Evolutionary conservation across 805 yeast species (phyloP).

Genomic region (Yarrowia keelungensis): DNA sequence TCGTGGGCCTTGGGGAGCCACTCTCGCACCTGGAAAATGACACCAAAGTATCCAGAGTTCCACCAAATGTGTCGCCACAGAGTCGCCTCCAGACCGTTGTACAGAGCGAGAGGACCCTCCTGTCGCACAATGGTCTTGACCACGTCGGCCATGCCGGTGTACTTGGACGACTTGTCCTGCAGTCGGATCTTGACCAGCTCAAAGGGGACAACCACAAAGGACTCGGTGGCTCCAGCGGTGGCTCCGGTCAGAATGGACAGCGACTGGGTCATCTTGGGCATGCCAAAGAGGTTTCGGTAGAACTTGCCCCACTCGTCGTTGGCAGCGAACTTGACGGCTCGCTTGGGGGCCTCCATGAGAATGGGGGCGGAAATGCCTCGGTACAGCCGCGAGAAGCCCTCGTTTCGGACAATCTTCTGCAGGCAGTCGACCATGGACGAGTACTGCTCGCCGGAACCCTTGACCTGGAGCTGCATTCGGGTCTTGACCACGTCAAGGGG

Average conservation of each 20-base stretch:
- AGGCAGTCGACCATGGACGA: conserved; percentile 85
- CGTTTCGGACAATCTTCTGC: conserved; percentile 79
- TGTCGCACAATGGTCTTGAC: conserved; percentile 70
- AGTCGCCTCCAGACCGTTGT: conserved; percentile 96
- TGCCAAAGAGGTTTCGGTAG: conserved; percentile 74
- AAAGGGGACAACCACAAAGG: conserved; percentile 97
- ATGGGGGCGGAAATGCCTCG: conserved; percentile 96
- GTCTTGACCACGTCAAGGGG: conserved; percentile 98
- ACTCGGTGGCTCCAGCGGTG: conserved; percentile 96
- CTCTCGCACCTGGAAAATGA: conserved; percentile 83
- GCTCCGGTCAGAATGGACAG: conserved; percentile 94
- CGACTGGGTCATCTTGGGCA: conserved; percentile 74
- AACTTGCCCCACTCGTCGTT: conserved; percentile 95
- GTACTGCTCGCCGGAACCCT: conserved; percentile 65
- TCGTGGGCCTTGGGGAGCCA: conserved; percentile 79
- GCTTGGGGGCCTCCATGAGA: conserved; percentile 98
- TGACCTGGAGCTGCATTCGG: conserved; percentile 86
- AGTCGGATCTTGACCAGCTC: conserved; percentile 94
- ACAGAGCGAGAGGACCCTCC: conserved; percentile 84
- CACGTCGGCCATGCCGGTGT: conserved; percentile 85
- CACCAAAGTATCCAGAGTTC: conserved; percentile 98
- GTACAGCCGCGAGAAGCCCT: conserved; percentile 84
- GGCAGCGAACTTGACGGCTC: conserved; percentile 98
- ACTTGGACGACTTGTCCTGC: conserved; percentile 85
- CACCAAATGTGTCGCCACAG: conserved; percentile 95